Evolutionary conservation across 2,329 filamentous ascomycete species (phyloP).

Genomic region (Penicillium sp.): DNA sequence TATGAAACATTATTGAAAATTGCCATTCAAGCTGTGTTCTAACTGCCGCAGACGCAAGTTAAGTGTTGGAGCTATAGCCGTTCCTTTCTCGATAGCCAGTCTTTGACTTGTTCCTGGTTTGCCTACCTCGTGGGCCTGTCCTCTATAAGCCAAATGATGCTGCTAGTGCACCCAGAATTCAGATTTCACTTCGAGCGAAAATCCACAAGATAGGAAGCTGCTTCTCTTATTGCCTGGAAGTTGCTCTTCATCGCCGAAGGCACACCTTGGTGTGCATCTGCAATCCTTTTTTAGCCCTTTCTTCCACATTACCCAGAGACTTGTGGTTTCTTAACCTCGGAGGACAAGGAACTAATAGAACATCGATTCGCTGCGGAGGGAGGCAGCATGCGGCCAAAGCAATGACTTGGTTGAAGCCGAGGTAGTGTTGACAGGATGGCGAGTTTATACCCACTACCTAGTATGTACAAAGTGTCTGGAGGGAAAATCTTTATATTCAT

Average conservation of each 20-base stretch:
- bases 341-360: conserved; percentile 19
- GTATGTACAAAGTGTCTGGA: neutral
- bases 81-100: too few species aligned
- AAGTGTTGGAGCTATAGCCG: too few species aligned
- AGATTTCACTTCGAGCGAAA: too few species aligned
- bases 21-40: too few species aligned
- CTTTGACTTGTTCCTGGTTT: too few species aligned
- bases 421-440: conserved; percentile 12
- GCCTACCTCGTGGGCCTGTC: too few species aligned
- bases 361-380: conserved; percentile 11
- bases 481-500: neutral
- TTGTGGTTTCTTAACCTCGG: conserved; percentile 19
- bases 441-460: conserved; percentile 8
- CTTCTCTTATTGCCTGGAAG: conserved; percentile 7
- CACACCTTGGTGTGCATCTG: conserved; percentile 12
- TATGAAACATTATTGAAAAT: too few species aligned
- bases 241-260: conserved; percentile 19
- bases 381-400: conserved; percentile 4
- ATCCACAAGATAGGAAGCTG: too few species aligned
- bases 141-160: too few species aligned
- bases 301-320: conserved; percentile 32
- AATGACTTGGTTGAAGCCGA: conserved; percentile 16
- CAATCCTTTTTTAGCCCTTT: conserved; percentile 22
- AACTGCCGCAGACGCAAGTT: too few species aligned
- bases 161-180: too few species aligned